A percentile compares a stretch with the other conserved stretches of the same genome.
phyloP scores from a whole-genome alignment of 345 rosid genomes.

The Salix arbutifolia region DNA sequence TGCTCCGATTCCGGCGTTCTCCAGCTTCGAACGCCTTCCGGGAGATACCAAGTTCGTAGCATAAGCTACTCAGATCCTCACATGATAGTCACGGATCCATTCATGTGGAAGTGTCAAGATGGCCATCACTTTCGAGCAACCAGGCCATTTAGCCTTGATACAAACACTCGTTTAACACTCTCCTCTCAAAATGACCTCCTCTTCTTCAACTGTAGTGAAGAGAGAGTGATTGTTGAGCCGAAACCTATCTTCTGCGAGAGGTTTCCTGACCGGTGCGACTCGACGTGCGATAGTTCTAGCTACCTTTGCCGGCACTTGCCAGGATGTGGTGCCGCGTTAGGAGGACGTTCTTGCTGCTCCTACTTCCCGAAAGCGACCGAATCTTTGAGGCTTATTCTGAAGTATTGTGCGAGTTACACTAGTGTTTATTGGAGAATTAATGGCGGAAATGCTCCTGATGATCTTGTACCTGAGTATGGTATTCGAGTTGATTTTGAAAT shows the following conservation, averaged over 20 bases:
- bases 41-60: constrained; percentile 59
- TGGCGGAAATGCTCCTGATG: constrained; percentile 41
- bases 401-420: constrained; percentile 73
- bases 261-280: constrained; percentile 83
- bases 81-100: constrained; percentile 62
- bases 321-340: constrained; percentile 45
- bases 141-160: constrained; percentile 77
- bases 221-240: constrained; percentile 67
- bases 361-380: constrained; percentile 80
- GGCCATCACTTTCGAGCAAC: constrained; percentile 63
- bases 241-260: constrained; percentile 80
- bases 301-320: constrained; percentile 91
- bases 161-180: constrained; percentile 71
- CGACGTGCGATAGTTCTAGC: constrained; percentile 81
- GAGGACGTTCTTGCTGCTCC: constrained; percentile 66
- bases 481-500: constrained; percentile 72
- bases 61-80: constrained; percentile 85
- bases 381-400: constrained; percentile 76
- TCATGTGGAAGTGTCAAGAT: constrained; percentile 84
- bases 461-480: constrained; percentile 81
- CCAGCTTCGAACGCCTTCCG: constrained; percentile 80
- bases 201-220: constrained; percentile 78
- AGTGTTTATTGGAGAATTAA: constrained; percentile 80
- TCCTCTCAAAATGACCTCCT: constrained; percentile 83
- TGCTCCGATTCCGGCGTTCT: constrained; percentile 59